Evolutionary conservation across 2,329 filamentous ascomycete genomes (phyloP), one percentile per base, ranked within the genome.

Genomic region (Niveomyces coronatus): DNA sequence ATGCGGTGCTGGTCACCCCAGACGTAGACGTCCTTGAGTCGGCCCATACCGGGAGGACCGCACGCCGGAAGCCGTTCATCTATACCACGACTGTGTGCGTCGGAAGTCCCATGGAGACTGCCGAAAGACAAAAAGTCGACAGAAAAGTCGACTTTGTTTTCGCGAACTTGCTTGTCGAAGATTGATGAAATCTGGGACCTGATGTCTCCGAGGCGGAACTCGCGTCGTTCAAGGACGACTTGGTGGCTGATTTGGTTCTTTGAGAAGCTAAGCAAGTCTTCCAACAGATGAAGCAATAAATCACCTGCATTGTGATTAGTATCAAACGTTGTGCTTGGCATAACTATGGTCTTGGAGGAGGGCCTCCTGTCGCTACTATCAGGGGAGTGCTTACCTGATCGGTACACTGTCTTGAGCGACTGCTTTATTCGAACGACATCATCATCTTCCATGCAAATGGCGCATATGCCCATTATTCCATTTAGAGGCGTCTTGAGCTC

Each of bases 401-500:
- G 91, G 61, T 94, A 94, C 16, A 95, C 79, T 15, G 87, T 86
- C 49, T 85, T 82, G 5, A 95, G 67, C 1, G 84, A 91, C 47
- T 86, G 76, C 56, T 88, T 87, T 45, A 94, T 77, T 46, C 81
- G 76, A 23, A 69, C 58, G 11, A 87, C 63, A 50, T 94, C 85
- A 34, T 88, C 79, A 55, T 94, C 87, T 46, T 87, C 83, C 85
- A 94, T 91, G 58, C 85, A 91, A 1, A 94, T 82, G 0, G 86
- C 83, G 49, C 82, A 88, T 82, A 95, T 91, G 43, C 91, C 91
- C 51, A 98, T 69, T 34, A 98, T 95, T 11, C 89, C 91, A 53
- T 96, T 96, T 41, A 96, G 70, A 0, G 91, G 91, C 2, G 91
- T 98, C 55, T 94, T 93, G 29, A 96, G 70, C 58, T 96, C 76